phyloP scores from a whole-genome alignment of 2,329 filamentous ascomycete species.

The Hypomyces perniciosus region DNA sequence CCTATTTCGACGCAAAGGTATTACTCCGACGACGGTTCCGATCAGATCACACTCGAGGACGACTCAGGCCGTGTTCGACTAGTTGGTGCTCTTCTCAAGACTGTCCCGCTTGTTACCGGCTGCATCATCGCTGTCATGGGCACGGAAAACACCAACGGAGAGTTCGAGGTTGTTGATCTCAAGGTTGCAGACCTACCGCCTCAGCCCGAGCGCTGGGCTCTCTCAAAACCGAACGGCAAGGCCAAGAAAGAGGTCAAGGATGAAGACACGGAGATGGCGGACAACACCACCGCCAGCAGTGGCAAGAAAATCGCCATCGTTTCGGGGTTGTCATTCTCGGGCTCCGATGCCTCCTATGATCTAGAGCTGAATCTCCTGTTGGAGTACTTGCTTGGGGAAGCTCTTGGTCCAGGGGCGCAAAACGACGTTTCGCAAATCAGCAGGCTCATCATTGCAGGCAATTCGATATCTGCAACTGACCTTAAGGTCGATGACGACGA shows the following conservation, averaged over 20 bases:
- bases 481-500: slow-evolving; percentile 34
- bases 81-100: slow-evolving; percentile 62
- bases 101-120: slow-evolving; percentile 76
- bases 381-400: slow-evolving; percentile 85
- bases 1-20: slow-evolving; percentile 75
- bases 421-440: slow-evolving; percentile 61
- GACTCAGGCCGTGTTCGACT: slow-evolving; percentile 85
- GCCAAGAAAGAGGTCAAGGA: slow-evolving; percentile 31
- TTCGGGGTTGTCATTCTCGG: slow-evolving; percentile 80
- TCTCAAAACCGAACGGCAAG: slow-evolving; percentile 44
- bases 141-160: slow-evolving; percentile 85
- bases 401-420: slow-evolving; percentile 56
- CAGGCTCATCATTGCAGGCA: slow-evolving; percentile 83
- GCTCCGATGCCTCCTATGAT: slow-evolving; percentile 63
- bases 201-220: slow-evolving; percentile 74
- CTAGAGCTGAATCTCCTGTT: slow-evolving; percentile 70
- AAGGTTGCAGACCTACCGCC: slow-evolving; percentile 80
- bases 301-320: slow-evolving; percentile 70
- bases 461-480: slow-evolving; percentile 69
- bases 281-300: not conserved
- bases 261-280: slow-evolving; percentile 51
- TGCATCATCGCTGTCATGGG: slow-evolving; percentile 93
- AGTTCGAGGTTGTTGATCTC: slow-evolving; percentile 87
- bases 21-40: slow-evolving; percentile 51
- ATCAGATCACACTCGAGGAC: slow-evolving; percentile 85